Base-by-base conservation (phyloP, 1,284 basidiomycete species). In the Termitomyces sp. region DNA sequence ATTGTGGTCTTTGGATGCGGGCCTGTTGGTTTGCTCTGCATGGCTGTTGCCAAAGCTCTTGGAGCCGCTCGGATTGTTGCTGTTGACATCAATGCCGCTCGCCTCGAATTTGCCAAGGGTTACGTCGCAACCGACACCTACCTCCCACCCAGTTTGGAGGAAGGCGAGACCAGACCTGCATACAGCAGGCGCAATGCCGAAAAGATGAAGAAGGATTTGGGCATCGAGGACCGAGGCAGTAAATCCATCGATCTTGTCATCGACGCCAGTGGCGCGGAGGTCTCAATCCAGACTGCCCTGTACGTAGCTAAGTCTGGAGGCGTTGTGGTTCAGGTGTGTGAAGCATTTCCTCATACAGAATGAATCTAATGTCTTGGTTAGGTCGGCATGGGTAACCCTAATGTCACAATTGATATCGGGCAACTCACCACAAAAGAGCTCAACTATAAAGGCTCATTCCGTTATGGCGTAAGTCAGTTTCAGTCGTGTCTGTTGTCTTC, bases 11-110 rank as follows among this genome's bases (percentile, higher is more conserved):
- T 96, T 62, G 87, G 87, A 24, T 96, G 94, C 55, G 95, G 96
- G 1, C 95, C 95, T 7, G 91, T 98, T 57, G 94, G 94, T 14
- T 77, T 97, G 16, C 81, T 97, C 33, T 88, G 85, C 66, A 94
- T 95, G 84, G 94, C 91, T 3, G 93, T 94, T 19, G 93, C 93
- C 26, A 93, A 88, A 66, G 93, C 92, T 3, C 75, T 95, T 49
- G 93, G 92, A 21, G 93, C 91, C 0, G 76, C 78, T 35, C 83
- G 87, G 48, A 77, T 95, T 55, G 79, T 96, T 54, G 91, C 84
- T 1, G 80, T 96, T 57, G 93, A 99, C 66, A 93, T 98, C 58
- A 83, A 92, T 52, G 75, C 82, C 39, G 73, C 77, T 45, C 87
- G 95, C 44, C 83, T 99, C 46, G 80, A 89, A 41, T 97, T 98